phyloP scores from a whole-genome alignment of 1,139 yeast species.

The Geotrichum candidum region DNA sequence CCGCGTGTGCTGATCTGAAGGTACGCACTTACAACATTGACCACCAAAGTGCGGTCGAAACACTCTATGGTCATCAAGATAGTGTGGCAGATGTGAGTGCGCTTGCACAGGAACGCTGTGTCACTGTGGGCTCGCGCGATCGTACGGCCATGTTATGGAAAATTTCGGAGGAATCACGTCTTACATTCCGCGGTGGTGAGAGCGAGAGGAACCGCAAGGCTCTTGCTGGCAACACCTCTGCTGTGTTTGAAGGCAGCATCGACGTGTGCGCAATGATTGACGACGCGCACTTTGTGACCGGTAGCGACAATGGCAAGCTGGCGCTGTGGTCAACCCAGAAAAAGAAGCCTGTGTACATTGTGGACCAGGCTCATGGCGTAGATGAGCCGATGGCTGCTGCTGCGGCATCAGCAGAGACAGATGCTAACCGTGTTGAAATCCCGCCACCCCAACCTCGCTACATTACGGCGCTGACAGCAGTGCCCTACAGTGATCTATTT shows the following conservation, averaged over 20 bases:
- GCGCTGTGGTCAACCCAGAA: conserved; percentile 84
- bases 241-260: conserved; percentile 68
- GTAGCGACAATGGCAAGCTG: conserved; percentile 88
- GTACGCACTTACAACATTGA: conserved; percentile 81
- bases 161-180: conserved; percentile 86
- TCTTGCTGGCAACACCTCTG: conserved; percentile 33
- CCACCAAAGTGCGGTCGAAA: conserved; percentile 84
- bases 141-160: conserved; percentile 96
- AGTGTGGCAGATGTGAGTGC: conserved; percentile 75
- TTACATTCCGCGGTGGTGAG: conserved; percentile 92
- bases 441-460: conserved; percentile 75
- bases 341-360: conserved; percentile 73
- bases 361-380: conserved; percentile 73
- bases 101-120: conserved; percentile 80
- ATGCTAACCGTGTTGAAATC: conserved; percentile 41
- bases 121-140: conserved; percentile 91
- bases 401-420: conserved; percentile 65
- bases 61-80: conserved; percentile 93
- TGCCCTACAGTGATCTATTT: conserved; percentile 87
- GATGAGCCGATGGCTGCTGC: conserved; percentile 46
- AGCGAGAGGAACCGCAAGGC: conserved; percentile 28
- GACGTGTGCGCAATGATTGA: conserved; percentile 90
- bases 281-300: conserved; percentile 87
- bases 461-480: conserved; percentile 74
- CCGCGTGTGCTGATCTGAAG: conserved; percentile 87